Evolutionary conservation across 352 stramenopile genomes (phyloP).

Genomic region (Phytophthora citrophthora): DNA sequence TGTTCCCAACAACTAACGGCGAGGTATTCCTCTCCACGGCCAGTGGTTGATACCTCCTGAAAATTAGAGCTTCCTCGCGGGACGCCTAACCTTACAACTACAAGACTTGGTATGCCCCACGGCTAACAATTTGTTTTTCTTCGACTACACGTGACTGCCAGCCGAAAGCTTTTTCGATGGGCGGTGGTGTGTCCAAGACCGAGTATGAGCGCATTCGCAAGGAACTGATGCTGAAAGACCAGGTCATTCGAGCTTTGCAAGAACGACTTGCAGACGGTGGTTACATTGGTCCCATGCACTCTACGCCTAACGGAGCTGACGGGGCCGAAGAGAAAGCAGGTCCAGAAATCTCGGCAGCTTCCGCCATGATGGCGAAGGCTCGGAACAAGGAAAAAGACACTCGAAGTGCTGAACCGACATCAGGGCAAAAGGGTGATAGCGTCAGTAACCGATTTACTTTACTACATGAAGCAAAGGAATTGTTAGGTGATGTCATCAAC

Average conservation of each 20-base stretch:
- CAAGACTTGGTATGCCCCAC: conserved; percentile 25
- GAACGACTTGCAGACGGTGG: conserved; percentile 51
- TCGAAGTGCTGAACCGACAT: conserved; percentile 12
- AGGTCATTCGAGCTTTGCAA: conserved; percentile 72
- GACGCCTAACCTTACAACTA: conserved; percentile 1
- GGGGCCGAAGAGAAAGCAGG: conserved; percentile 1
- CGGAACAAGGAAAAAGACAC: conserved; percentile 16
- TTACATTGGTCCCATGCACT: conserved; percentile 23
- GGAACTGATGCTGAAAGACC: conserved; percentile 71
- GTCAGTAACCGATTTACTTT: conserved; percentile 24
- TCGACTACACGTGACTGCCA: conserved; percentile 6
- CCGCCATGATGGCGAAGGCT: conserved; percentile 4
- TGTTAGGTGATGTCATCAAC: conserved; percentile 6
- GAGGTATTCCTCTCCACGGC: conserved; percentile 8
- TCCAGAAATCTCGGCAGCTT: conserved; percentile 2
- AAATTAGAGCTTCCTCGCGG: neutral
- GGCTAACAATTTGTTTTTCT: conserved; percentile 7
- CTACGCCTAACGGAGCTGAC: neutral
- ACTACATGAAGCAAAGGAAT: conserved; percentile 21
- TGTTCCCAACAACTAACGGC: neutral
- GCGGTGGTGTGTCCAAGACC: conserved; percentile 71
- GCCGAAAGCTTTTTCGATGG: conserved; percentile 41
- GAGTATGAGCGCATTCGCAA: conserved; percentile 80
- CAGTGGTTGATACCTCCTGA: neutral
- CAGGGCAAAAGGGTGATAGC: conserved; percentile 12